A percentile compares a stretch with the other conserved stretches of the same genome.
phyloP scores from a whole-genome alignment of 305 asterid species.

The Salvia sclarea region DNA sequence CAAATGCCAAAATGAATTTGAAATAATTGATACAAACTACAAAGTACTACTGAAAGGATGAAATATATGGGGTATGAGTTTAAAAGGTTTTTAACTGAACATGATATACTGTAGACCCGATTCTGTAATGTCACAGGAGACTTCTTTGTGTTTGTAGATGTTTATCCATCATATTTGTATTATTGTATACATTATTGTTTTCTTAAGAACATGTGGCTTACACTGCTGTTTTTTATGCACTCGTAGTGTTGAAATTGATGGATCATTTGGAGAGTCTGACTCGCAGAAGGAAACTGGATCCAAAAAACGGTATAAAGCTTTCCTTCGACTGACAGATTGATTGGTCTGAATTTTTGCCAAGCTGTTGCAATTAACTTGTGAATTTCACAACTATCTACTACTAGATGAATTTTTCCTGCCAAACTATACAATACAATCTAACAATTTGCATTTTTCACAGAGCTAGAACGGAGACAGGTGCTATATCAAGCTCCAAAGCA shows the following conservation, averaged over 20 bases:
- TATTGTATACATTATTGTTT: not conserved
- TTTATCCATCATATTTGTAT: not conserved
- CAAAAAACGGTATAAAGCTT: constrained; percentile 60
- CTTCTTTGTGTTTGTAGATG: not conserved
- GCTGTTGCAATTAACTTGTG: not conserved
- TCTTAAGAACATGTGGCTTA: constrained; percentile 2
- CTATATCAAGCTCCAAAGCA: constrained; percentile 82
- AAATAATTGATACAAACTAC: not conserved
- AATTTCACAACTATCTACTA: not conserved
- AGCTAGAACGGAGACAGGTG: constrained; percentile 64
- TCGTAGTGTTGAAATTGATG: constrained; percentile 67
- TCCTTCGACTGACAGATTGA: not conserved
- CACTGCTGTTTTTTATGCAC: constrained; percentile 19
- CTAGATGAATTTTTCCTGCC: not conserved
- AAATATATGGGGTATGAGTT: not conserved
- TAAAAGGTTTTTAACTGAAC: not conserved
- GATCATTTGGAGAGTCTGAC: constrained; percentile 69
- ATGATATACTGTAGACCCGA: not conserved
- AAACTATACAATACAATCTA: constrained; percentile 20
- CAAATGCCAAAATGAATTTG: not conserved
- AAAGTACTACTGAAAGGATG: not conserved
- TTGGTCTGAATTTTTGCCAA: constrained; percentile 15
- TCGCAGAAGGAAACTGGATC: constrained; percentile 56
- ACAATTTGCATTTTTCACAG: constrained; percentile 43
- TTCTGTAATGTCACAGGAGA: not conserved